Conservation (phyloP, 371 early-diverging fungal species). For the Thermomucor indicae-seudaticae region DNA sequence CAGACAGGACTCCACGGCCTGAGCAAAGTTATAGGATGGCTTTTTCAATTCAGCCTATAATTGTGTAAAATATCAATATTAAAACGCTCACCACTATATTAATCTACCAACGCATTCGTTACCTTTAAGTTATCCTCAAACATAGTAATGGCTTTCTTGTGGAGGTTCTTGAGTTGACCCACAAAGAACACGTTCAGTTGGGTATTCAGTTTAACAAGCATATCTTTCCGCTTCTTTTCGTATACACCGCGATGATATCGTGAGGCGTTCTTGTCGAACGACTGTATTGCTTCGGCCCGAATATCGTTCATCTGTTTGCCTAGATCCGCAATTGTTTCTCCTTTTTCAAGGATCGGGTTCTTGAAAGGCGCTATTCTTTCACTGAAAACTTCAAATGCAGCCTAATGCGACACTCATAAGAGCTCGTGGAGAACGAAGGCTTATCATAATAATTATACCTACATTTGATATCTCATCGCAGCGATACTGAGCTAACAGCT, state of each 20-base stretch:
- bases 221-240: slow-evolving; percentile 77
- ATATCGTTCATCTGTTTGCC: slow-evolving; percentile 66
- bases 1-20: slow-evolving; percentile 36
- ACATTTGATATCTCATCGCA: slow-evolving; percentile 95
- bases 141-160: slow-evolving; percentile 59
- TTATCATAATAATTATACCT: background rate
- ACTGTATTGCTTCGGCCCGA: slow-evolving; percentile 54
- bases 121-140: slow-evolving; percentile 52
- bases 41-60: slow-evolving; percentile 38
- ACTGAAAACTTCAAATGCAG: slow-evolving; percentile 68
- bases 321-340: slow-evolving; percentile 71
- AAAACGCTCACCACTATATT: background rate
- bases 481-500: slow-evolving; percentile 95
- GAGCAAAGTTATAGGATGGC: slow-evolving; percentile 55
- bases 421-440: background rate
- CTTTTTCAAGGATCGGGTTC: slow-evolving; percentile 65
- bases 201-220: slow-evolving; percentile 71
- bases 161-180: slow-evolving; percentile 84
- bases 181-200: slow-evolving; percentile 76
- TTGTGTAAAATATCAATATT: too few species aligned
- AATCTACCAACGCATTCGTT: slow-evolving; percentile 2
- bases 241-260: slow-evolving; percentile 92
- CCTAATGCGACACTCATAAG: slow-evolving; percentile 38
- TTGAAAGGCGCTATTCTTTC: slow-evolving; percentile 59
- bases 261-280: slow-evolving; percentile 87